Conservation (phyloP, 2,329 filamentous ascomycete species). For the Chrysoporthe austroafricana region DNA sequence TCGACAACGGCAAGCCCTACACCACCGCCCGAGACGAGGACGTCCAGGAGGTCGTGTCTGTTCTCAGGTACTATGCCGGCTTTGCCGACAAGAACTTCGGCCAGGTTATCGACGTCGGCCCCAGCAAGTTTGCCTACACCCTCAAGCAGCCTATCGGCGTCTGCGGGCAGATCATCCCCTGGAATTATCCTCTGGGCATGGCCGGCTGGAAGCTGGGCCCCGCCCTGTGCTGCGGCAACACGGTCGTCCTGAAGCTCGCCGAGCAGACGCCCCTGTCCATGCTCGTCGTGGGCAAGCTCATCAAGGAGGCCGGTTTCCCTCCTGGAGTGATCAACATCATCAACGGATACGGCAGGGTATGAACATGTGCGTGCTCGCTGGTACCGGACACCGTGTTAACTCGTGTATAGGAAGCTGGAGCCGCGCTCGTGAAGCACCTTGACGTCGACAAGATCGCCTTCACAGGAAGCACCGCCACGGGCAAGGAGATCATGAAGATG, state of each 20-base stretch:
- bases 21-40: conserved; percentile 66
- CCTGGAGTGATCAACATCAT: conserved; percentile 75
- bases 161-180: conserved; percentile 76
- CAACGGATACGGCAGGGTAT: conserved; percentile 63
- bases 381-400: background rate
- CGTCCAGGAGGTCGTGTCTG: conserved; percentile 50
- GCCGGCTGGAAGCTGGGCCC: conserved; percentile 78
- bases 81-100: conserved; percentile 81
- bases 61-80: conserved; percentile 76
- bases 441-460: conserved; percentile 73
- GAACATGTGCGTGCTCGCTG: background rate
- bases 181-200: conserved; percentile 81
- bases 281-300: conserved; percentile 64
- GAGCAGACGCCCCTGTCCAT: conserved; percentile 68
- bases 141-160: conserved; percentile 78
- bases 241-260: conserved; percentile 65
- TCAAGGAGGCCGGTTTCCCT: conserved; percentile 75
- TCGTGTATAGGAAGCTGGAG: conserved; percentile 55
- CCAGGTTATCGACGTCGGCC: conserved; percentile 73
- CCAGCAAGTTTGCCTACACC: conserved; percentile 75
- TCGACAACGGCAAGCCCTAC: conserved; percentile 83
- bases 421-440: conserved; percentile 65
- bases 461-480: conserved; percentile 71
- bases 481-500: conserved; percentile 73
- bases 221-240: conserved; percentile 67